phyloP scores from a whole-genome alignment of 208 protist genomes.

The Leishmania lainsoni region DNA sequence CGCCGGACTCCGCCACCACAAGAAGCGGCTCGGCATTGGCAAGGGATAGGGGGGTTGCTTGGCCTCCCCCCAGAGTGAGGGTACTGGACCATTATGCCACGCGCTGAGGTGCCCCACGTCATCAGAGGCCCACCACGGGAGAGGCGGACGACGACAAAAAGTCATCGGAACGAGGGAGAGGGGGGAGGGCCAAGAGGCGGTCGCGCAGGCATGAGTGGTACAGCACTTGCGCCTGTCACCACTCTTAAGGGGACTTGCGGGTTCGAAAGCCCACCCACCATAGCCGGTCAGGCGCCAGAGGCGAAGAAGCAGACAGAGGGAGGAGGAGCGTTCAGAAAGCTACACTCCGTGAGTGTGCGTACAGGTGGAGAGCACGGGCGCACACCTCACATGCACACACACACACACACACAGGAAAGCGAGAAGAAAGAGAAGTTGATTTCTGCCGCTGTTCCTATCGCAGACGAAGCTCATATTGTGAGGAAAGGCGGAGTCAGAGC shows the following conservation, averaged over 20 bases:
- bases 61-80: neutral
- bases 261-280: neutral
- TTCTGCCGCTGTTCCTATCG: neutral
- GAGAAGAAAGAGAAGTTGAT: neutral
- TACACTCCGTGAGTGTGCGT: too few species aligned
- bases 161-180: neutral
- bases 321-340: too few species aligned
- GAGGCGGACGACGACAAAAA: neutral
- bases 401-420: neutral
- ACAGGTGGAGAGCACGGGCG: too few species aligned
- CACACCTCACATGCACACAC: too few species aligned
- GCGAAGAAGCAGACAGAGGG: neutral
- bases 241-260: neutral
- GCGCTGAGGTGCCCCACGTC: neutral
- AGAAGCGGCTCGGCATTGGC: too few species aligned
- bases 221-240: neutral
- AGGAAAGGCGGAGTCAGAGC: neutral
- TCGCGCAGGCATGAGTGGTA: neutral
- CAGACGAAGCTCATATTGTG: neutral
- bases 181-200: neutral
- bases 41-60: neutral
- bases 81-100: neutral
- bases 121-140: neutral
- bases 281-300: neutral
- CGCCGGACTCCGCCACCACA: too few species aligned